Evolutionary conservation across 345 rosid species (phyloP), one percentile per base, ranked within the genome.

Genomic region (Noccaea caerulescens): DNA sequence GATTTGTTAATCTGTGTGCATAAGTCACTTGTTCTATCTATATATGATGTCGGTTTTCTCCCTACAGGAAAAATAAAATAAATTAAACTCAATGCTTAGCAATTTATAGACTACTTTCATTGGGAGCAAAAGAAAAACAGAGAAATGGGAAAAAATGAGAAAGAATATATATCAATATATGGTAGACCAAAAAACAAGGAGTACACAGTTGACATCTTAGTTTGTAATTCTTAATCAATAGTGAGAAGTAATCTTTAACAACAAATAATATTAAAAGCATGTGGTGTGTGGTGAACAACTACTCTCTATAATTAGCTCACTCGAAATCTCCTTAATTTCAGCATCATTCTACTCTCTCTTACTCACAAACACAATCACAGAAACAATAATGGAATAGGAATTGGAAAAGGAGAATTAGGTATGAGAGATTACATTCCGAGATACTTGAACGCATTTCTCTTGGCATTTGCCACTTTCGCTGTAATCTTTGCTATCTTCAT

Each of bases 361-460:
- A 12, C 30, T n/a, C 23, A 16, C 10, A 14, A 59, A 52, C 42
- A 53, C 38, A 43, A 41, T 16, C 4, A 42, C 27, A 12, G 10
- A 58, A 5, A 7, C 61, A 39, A 10, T 4, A 43, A 27, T 52
- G 34, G 34, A 34, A 42, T 51, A 50, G 34, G 39, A 59, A 58
- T 7, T 8, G 62, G 74, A 45, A 62, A 45, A 9, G 12, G 16
- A 8, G 30, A 47, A 45, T 11, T 18, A 70, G 46, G 53, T 27
- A 76, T 76, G 79, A 76, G 37, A 62, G 71, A 63, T 62, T 61
- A 63, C 71, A 69, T 69, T 39, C 69, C 79, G 1, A 76, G 41
- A 47, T 63, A 54, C 79, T 55, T 76, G 70, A 76, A 76, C 18
- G 70, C 71, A 1, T 62, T 76, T 62, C 75, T 76, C 33, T 76